Evolutionary conservation across 2,329 filamentous ascomycete species (phyloP).

Genomic region (Cytospora schulzeri): DNA sequence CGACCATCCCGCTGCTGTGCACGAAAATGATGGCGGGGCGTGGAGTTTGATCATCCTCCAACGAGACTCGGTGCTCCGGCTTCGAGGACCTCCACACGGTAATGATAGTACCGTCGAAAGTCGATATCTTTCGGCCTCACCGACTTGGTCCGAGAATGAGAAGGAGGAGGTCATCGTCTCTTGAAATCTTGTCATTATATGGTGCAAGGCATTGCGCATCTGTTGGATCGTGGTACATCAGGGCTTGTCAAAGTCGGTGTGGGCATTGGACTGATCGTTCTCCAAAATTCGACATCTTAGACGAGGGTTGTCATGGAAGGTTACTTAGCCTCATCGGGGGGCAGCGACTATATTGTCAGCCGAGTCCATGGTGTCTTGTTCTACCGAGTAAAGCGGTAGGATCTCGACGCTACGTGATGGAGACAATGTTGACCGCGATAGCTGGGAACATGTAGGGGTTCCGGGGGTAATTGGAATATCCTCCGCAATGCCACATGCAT

Average conservation of each 20-base stretch:
- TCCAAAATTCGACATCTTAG: too few relatives aligned
- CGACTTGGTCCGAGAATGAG: neutral
- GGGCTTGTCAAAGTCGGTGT: too few relatives aligned
- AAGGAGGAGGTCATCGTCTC: neutral
- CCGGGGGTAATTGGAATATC: too few relatives aligned
- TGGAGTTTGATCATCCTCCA: neutral
- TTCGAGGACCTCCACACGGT: slow-evolving; percentile 6
- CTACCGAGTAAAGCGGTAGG: too few relatives aligned
- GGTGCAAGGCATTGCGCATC: neutral
- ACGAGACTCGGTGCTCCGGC: neutral
- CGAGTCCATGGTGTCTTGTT: neutral
- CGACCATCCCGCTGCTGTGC: slow-evolving; percentile 24
- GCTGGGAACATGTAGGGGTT: too few relatives aligned
- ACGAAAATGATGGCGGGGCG: slow-evolving; percentile 16
- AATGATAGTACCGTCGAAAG: slow-evolving; percentile 16
- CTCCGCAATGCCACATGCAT: too few relatives aligned
- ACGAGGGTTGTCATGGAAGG: too few relatives aligned
- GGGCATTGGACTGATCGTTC: too few relatives aligned
- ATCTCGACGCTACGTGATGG: too few relatives aligned
- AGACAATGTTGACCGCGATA: too few relatives aligned
- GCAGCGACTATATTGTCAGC: neutral
- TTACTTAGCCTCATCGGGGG: neutral
- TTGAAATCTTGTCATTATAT: neutral
- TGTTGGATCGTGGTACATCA: neutral
- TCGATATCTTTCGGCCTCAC: slow-evolving; percentile 12